Evolutionary conservation across 495 filamentous ascomycete genomes (phyloP).

Genomic region (Lophium mytilinum): DNA sequence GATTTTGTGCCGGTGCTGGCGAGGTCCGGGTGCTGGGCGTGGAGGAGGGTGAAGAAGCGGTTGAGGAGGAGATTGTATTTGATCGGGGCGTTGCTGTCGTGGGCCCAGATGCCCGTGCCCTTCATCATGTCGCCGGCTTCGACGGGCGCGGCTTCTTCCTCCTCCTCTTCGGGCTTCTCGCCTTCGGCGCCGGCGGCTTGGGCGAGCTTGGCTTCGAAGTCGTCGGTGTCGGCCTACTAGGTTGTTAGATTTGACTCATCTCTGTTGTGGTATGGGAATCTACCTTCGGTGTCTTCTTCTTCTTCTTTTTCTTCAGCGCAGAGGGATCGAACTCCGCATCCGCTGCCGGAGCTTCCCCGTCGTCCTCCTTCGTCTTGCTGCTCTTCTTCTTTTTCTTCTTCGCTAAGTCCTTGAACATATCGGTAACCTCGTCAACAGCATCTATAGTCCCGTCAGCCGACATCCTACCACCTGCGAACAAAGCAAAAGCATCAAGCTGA

Average conservation of each 20-base stretch:
- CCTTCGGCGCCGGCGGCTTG: conserved; percentile 55
- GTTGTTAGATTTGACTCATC: not conserved
- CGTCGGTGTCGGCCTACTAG: conserved; percentile 51
- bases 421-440: conserved; percentile 57
- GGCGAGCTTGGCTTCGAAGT: conserved; percentile 76
- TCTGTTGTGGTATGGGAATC: conserved; percentile 24
- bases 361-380: conserved; percentile 55
- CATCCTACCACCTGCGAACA: not conserved
- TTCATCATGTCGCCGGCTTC: conserved; percentile 71
- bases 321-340: conserved; percentile 66
- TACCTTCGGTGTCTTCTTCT: conserved; percentile 59
- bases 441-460: conserved; percentile 41
- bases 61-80: conserved; percentile 74
- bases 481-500: conserved; percentile 1
- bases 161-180: conserved; percentile 43
- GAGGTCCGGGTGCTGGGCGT: conserved; percentile 91
- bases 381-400: conserved; percentile 83
- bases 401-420: conserved; percentile 73
- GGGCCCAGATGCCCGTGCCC: conserved; percentile 90
- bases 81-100: conserved; percentile 66
- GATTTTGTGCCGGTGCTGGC: conserved; percentile 77
- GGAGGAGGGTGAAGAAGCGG: conserved; percentile 86
- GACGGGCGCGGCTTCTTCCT: conserved; percentile 41
- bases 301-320: conserved; percentile 88
- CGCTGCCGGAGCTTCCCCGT: conserved; percentile 50